Evolutionary conservation across 2,329 filamentous ascomycete species (phyloP), one percentile per base, ranked within the genome.

Genomic region (Scedosporium dehoogii): DNA sequence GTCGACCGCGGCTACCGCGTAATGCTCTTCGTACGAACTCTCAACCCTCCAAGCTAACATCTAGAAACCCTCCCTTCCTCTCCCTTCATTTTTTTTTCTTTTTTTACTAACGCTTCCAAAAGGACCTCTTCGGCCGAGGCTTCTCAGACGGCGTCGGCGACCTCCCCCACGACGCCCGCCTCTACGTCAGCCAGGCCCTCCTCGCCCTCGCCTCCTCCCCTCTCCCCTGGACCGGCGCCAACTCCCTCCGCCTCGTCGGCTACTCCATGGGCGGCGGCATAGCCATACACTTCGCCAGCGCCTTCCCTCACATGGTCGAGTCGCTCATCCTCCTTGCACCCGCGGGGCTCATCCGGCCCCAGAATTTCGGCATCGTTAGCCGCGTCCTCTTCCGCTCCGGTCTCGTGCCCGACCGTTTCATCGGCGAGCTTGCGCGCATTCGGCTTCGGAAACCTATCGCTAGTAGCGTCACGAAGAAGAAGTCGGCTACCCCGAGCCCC

Each of bases 191-290:
- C 3, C 89, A 93, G 72, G 86, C 91, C 62, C 79, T 91, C 48
- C 80, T 90, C 29, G 88, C 82, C 14, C 76, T 93, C 10, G 80
- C 84, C 27, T 91, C 89, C 1, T 92, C 89, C 1, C 79, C 84
- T 0, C 75, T 93, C 2, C 67, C 84, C 14, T 92, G 89, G 89
- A 86, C 84, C 0, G 82, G 84, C 53, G 65, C 70, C 14, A 69
- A 72, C 53, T 80, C 78, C 58, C 85, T 94, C 70, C 81, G 81
- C 58, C 73, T 96, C 21, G 75, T 92, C 12, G 91, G 91, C 10
- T 96, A 94, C 74, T 92, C 89, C 0, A 81, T 96, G 0, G 91
- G 91, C 63, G 91, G 91, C 57, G 90, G 88, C 60, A 87, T 96
- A 62, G 85, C 86, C 4, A 84, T 87, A 5, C 84, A 87, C 64